Evolutionary conservation across 1,284 basidiomycete species (phyloP), one percentile per base, ranked within the genome.

Genomic region (Malassezia pachydermatis): DNA sequence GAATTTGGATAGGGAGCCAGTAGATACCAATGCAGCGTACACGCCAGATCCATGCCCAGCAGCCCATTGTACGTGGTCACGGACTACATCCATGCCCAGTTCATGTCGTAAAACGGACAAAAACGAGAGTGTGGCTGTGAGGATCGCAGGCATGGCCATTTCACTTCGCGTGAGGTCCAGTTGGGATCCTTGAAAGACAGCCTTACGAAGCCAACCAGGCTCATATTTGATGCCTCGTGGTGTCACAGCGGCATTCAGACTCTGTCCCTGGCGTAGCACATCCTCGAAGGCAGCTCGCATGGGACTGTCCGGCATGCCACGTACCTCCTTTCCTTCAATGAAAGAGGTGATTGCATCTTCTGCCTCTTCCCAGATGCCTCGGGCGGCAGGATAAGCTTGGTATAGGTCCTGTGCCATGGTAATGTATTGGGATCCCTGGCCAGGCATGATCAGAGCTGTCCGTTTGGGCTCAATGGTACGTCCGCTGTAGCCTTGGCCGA

Each of bases 401-500:
- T 63, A 71, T 28, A 70, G 55, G 28, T 71, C 67, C 17, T 58
- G 57, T 10, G 63, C 60, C 68, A 71, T 68, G 51, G 60, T 62
- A 14, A 70, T 65, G 49, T 70, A 70, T 48, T 67, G 65, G 1
- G 65, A 67, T 5, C 67, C 68, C 37, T 65, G 65, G 3, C 66
- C 66, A 1, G 67, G 66, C 19, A 69, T 55, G 52, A 70, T 63
- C 22, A 70, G 55, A 1, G 65, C 67, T 9, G 63, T 54, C 45
- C 55, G 62, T 36, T 66, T 69, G 20, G 52, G 55, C 11, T 52
- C 47, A n/a, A 65, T 58, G 22, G 50, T 36, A 30, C 51, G 54
- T 10, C 58, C 55, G 4, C 56, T 38, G 25, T 57, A 48, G 4
- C 58, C 61, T 14, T 57, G 47, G 0, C 57, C 59, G 5, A 56